Evolutionary conservation across 2,329 filamentous ascomycete genomes (phyloP), one percentile per base, ranked within the genome.

Genomic region (Talaromyces sp.): DNA sequence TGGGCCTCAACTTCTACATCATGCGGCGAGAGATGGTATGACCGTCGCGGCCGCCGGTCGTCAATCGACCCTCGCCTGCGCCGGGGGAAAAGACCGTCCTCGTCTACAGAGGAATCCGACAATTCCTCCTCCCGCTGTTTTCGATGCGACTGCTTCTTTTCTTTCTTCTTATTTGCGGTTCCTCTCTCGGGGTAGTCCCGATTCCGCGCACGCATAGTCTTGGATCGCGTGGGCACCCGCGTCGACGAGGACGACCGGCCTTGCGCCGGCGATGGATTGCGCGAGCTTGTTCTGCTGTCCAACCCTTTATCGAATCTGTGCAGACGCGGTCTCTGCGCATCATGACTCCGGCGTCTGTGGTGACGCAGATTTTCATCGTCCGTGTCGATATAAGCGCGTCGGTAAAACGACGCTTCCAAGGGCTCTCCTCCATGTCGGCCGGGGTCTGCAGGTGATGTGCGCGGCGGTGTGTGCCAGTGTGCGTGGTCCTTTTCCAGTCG

Each of bases 401-500:
- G 57, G 21, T 50, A 2, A 62, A 59, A 14, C 5, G 69, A 64
- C 19, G 72, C 67, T 60, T 75, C 72, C 17, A 73, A 24, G 21
- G 19, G 8, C 7, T 46, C 21, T 11, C n/a, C 43, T 70, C 58
- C 67, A 70, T 43, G 71, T 71, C 21, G 55, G 14, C 61, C 65
- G 41, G 69, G 69, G 38, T 69, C 69, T 6, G 70, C 70, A 3
- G 75, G 69, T 6, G 75, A 73, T 29, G 70, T 64, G 13, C 69
- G 32, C 24, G 38, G 43, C 11, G 71, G 67, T 11, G 69, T 67
- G 17, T 70, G 76, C 65, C 70, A 78, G 73, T 68, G 77, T 71
- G 70, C 67, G 59, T 72, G 84, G 66, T 93, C 87, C 59, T 83
- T 80, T 63, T 86, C 84, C 55, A 96, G 76, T 66, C 84, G 86